Evolutionary conservation across 2,329 filamentous ascomycete genomes (phyloP).

Genomic region (Coleophoma crateriformis): DNA sequence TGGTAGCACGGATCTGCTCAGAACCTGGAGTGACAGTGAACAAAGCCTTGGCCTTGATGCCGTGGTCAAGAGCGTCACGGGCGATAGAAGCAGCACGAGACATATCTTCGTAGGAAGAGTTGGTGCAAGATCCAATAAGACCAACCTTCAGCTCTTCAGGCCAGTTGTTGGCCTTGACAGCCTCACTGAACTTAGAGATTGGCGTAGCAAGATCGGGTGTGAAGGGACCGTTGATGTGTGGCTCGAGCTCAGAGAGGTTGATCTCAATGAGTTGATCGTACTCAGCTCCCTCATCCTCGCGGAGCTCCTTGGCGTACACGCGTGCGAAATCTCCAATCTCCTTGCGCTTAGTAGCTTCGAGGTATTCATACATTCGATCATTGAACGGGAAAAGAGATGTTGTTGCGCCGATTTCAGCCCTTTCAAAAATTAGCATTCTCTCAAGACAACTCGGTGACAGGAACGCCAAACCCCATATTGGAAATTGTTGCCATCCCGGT

Average conservation of each 20-base stretch:
- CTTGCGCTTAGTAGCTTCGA: constrained; percentile 82
- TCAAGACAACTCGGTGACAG: no score
- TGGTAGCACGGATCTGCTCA: constrained; percentile 93
- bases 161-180: constrained; percentile 92
- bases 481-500: constrained; percentile 85
- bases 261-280: constrained; percentile 97
- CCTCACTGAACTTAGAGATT: constrained; percentile 94
- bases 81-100: constrained; percentile 87
- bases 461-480: constrained; percentile 45
- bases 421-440: no score
- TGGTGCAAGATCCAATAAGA: constrained; percentile 97
- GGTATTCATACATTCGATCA: constrained; percentile 95
- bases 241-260: constrained; percentile 91
- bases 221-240: constrained; percentile 98
- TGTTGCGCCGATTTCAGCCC: constrained; percentile 73
- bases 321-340: constrained; percentile 89
- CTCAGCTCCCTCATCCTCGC: constrained; percentile 82
- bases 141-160: constrained; percentile 95
- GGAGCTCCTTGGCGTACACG: constrained; percentile 77
- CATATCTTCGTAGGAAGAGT: constrained; percentile 86
- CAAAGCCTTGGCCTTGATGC: constrained; percentile 85
- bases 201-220: constrained; percentile 96
- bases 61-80: constrained; percentile 83
- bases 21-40: constrained; percentile 96
- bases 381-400: constrained; percentile 98